Evolutionary conservation across 2,329 filamentous ascomycete species (phyloP).

Genomic region (Colletotrichum kahawae): DNA sequence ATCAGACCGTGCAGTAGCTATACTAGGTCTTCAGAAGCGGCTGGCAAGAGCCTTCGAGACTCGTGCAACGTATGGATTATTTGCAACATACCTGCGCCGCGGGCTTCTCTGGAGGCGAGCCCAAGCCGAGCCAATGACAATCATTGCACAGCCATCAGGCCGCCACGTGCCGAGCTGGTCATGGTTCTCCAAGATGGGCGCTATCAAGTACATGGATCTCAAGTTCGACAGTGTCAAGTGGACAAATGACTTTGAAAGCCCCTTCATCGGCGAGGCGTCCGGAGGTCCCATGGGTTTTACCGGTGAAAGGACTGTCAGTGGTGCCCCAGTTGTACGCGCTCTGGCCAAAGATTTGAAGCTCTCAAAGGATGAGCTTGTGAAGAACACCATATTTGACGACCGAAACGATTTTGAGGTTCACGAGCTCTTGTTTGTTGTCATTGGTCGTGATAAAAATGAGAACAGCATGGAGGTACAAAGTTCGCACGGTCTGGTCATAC

Average conservation of each 20-base stretch:
- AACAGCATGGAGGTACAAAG: not conserved
- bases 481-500: not conserved
- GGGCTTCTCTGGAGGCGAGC: constrained; percentile 2
- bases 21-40: not conserved
- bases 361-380: not conserved
- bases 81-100: not conserved
- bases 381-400: not conserved
- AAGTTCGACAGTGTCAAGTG: not conserved
- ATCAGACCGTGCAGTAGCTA: constrained; percentile 5
- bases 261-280: not conserved
- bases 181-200: constrained; percentile 4
- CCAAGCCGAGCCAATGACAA: not conserved
- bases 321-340: not conserved
- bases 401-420: not conserved
- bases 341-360: not conserved
- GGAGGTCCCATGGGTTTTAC: not conserved
- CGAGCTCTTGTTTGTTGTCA: not conserved
- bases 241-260: not conserved
- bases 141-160: not conserved
- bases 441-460: not conserved
- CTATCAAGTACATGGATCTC: not conserved
- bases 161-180: constrained; percentile 2
- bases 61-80: not conserved
- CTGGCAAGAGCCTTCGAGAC: not conserved
- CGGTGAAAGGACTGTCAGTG: not conserved